A percentile compares a stretch with the other conserved stretches of the same genome.
Evolutionary conservation across 1,139 yeast species (phyloP).

Genomic region (Debaryomyces subglobosus): DNA sequence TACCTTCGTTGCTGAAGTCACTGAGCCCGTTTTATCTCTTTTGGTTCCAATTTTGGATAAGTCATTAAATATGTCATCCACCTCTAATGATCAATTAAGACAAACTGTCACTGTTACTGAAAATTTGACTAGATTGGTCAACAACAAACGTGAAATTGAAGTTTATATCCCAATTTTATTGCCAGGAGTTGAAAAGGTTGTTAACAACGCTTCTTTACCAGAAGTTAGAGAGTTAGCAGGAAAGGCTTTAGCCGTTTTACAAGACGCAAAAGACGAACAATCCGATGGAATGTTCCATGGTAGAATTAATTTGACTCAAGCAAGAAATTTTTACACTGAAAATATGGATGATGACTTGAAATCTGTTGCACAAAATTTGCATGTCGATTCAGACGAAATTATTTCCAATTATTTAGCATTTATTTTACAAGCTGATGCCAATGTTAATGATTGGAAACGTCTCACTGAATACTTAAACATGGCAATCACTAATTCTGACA

Average conservation of each 20-base stretch:
- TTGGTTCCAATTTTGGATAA: slow-evolving; percentile 92
- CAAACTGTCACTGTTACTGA: slow-evolving; percentile 96
- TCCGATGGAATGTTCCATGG: slow-evolving; percentile 77
- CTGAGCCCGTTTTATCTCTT: slow-evolving; percentile 90
- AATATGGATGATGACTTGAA: slow-evolving; percentile 34
- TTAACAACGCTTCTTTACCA: slow-evolving; percentile 88
- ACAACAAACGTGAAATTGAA: slow-evolving; percentile 90
- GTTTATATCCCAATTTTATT: slow-evolving; percentile 79
- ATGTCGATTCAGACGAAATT: slow-evolving; percentile 19
- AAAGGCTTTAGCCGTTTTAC: slow-evolving; percentile 79
- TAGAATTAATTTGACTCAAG: slow-evolving; percentile 61
- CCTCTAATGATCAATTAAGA: slow-evolving; percentile 94
- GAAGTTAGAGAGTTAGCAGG: slow-evolving; percentile 94
- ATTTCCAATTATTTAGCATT: slow-evolving; percentile 54
- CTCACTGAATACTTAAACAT: slow-evolving; percentile 57
- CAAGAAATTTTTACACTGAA: slow-evolving; percentile 47
- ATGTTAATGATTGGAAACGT: slow-evolving; percentile 89
- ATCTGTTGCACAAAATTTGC: slow-evolving; percentile 25
- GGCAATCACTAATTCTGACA: slow-evolving; percentile 40
- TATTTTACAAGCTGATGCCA: slow-evolving; percentile 71
- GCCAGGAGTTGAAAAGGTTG: slow-evolving; percentile 90
- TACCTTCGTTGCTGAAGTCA: slow-evolving; percentile 97
- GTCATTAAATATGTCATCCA: slow-evolving; percentile 84
- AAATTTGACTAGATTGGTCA: slow-evolving; percentile 92
- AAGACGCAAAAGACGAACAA: slow-evolving; percentile 74